Percentiles rank a stretch among this genome's conserved stretches.
These are phyloP conservation scores for Delphinella strobiligena DNA, from an alignment of 2,329 filamentous ascomycete genomes.

Conservation along the genomic window DNA sequence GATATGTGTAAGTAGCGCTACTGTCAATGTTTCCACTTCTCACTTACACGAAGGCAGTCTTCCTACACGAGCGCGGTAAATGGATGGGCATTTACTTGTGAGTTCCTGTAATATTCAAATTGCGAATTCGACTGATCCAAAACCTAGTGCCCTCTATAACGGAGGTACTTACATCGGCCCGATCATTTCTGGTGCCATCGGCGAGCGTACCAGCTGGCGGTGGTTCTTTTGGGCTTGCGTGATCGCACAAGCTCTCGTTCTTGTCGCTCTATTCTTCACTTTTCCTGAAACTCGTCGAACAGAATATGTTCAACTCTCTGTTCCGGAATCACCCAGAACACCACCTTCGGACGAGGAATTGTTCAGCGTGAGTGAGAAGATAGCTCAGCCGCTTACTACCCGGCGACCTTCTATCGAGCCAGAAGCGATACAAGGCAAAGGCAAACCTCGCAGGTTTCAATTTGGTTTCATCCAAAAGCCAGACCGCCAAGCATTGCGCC, in stretches of 20 bases:
- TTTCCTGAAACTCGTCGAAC: slow-evolving; percentile 38
- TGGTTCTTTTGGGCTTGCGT: slow-evolving; percentile 40
- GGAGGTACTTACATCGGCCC: slow-evolving; percentile 15
- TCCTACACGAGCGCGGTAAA: slow-evolving; percentile 30
- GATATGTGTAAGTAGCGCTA: slow-evolving; percentile 27
- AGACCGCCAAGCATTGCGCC: not conserved
- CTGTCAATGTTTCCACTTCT: no score
- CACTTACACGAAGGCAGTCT: no score
- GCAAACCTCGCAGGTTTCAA: not conserved
- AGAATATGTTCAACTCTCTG: not conserved
- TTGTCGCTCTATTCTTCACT: slow-evolving; percentile 38
- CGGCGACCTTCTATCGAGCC: not conserved
- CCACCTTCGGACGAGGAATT: not conserved
- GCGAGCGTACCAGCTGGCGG: slow-evolving; percentile 36
- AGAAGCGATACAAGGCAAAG: not conserved
- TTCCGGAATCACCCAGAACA: not conserved
- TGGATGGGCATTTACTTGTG: slow-evolving; percentile 36
- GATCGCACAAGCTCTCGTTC: slow-evolving; percentile 36
- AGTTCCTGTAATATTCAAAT: slow-evolving; percentile 47
- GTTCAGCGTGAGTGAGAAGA: no score
- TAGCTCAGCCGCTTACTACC: no score
- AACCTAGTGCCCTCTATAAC: slow-evolving; percentile 10
- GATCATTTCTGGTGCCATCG: slow-evolving; percentile 30
- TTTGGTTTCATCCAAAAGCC: not conserved
- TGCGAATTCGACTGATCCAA: slow-evolving; percentile 37